Percentiles rank a stretch among this genome's conserved stretches.
These are phyloP conservation scores for Platanthera guangdongensis DNA, from an alignment of 106 monocot genomes.

Conservation along the genomic window DNA sequence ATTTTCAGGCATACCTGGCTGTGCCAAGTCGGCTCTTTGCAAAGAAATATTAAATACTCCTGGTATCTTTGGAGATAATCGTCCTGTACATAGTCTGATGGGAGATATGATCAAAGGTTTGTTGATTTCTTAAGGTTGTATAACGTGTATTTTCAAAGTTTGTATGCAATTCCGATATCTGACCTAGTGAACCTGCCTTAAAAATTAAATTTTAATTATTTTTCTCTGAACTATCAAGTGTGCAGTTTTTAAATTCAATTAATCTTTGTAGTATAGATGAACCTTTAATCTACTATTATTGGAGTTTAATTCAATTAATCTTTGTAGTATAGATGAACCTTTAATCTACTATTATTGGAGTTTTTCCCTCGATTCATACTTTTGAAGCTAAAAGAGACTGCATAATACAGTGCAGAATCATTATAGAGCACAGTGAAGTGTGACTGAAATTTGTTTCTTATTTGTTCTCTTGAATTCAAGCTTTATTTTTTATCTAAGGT, in stretches of 20 bases:
- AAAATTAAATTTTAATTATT: neutral
- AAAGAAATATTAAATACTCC: slow-evolving; percentile 74
- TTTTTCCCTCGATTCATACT: neutral
- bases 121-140: neutral
- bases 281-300: neutral
- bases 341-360: slow-evolving; percentile 1
- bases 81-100: slow-evolving; percentile 90
- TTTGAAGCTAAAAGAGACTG: neutral
- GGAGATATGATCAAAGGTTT: slow-evolving; percentile 98
- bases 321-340: too few relatives aligned
- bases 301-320: too few relatives aligned
- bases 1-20: slow-evolving; percentile 87
- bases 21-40: slow-evolving; percentile 98
- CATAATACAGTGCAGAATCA: neutral
- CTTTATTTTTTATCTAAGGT: too few relatives aligned
- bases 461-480: neutral
- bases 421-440: neutral
- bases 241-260: neutral
- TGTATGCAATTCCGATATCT: neutral
- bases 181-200: neutral
- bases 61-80: slow-evolving; percentile 63
- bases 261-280: neutral
- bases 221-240: neutral
- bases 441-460: neutral
- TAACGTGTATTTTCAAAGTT: neutral